Conservation (phyloP, 2,329 filamentous ascomycete genomes). For the Lithohypha guttulata region DNA sequence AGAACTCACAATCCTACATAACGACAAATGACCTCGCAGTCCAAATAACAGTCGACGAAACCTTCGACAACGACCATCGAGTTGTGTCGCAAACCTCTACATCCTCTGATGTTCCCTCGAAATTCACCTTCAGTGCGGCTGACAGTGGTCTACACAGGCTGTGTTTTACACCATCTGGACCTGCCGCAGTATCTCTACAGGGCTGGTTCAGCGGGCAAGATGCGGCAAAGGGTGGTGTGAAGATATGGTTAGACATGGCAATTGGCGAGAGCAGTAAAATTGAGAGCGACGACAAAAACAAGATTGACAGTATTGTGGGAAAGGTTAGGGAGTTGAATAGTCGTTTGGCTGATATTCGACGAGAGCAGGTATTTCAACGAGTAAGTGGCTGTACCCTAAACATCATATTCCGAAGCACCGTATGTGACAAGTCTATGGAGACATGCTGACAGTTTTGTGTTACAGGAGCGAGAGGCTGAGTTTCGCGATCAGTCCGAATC, state of each 20-base stretch:
- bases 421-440: background rate
- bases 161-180: conserved; percentile 81
- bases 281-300: conserved; percentile 84
- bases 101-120: conserved; percentile 61
- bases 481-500: conserved; percentile 95
- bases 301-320: conserved; percentile 79
- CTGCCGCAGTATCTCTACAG: conserved; percentile 50
- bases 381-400: no score
- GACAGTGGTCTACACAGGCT: conserved; percentile 93
- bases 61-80: conserved; percentile 95
- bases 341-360: conserved; percentile 73
- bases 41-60: conserved; percentile 87
- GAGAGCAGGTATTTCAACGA: conserved; percentile 94
- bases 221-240: conserved; percentile 64
- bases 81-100: conserved; percentile 60
- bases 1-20: conserved; percentile 55
- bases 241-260: conserved; percentile 75
- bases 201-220: conserved; percentile 64
- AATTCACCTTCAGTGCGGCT: conserved; percentile 91
- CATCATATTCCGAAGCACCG: no score
- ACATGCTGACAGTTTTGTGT: conserved; percentile 8
- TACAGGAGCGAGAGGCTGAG: conserved; percentile 86
- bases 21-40: conserved; percentile 68
- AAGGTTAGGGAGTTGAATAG: conserved; percentile 84
- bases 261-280: conserved; percentile 93